Evolutionary conservation across 768 basidiomycete species (phyloP), one percentile per base, ranked within the genome.

Genomic region (Lanmaoa pseudosensibilis): DNA sequence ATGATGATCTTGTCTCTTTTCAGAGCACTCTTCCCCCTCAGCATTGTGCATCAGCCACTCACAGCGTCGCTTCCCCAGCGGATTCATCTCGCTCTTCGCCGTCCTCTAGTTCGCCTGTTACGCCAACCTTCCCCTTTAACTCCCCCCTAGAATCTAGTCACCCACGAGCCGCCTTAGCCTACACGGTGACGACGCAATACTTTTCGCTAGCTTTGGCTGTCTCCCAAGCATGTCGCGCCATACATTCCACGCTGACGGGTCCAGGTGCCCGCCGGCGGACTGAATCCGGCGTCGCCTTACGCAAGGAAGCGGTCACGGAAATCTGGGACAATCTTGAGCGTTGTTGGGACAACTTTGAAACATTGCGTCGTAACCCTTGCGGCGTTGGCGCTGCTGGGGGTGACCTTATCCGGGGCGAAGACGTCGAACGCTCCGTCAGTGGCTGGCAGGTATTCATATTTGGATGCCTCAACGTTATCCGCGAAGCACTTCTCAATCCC

Each of bases 391-490:
- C 69, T 18, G 69, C 75, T 7, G 68, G 69, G 33, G 64, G 65
- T 30, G 68, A 62, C 30, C 54, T 72, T 25, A 57, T 81, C 33
- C 76, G 79, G 11, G 65, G 71, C 8, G 83, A 84, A 59, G 85
- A 86, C 51, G 71, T 83, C 34, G 80, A 83, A 52, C 73, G 86
- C 55, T 94, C 90, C 67, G 85, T 87, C 44, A 86, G 89, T 65
- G 86, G 87, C 34, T 96, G 94, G 93, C 88, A 91, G 81, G 87
- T 93, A 52, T 94, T 91, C 73, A 86, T 95, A 59, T 96, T 96
- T 62, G 92, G 95, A 72, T 92, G 90, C 69, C 81, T 94, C 69
- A 94, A 94, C 70, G 82, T 92, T 61, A 88, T 96, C 62, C 86
- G 91, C 30, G 92, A 94, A 67, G 82, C 86, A 3, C 82, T 97